Base-by-base conservation (phyloP, 2,329 filamentous ascomycete genomes). In the Rhexocercosporidium sp. region DNA sequence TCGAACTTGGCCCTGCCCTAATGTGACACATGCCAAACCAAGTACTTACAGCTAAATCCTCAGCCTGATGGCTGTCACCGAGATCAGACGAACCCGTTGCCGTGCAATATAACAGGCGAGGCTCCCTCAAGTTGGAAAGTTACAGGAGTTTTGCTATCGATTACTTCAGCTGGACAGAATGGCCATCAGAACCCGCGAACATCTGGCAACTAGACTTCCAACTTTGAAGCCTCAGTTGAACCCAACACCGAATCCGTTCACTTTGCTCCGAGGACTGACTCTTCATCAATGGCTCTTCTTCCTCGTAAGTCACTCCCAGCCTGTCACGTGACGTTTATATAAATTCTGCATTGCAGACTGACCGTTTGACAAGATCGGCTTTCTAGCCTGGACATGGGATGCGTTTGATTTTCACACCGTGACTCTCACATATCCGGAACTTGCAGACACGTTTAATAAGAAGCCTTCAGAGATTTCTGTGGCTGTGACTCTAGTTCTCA, bases 321-420 rank as follows among this genome's bases (percentile, higher is more conserved):
- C 27, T 25, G 3, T 11, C n/a, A 20, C 4, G 3, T 5, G 18
- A 29, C 18, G 14, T n/a, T 3, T 22, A 11, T 22, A 20, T 11
- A 2, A 3, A 14, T 3, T 44, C 12, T n/a, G 6, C 6, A 6
- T 6, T 44, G 16, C 3, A 14, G 1, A 22, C 46, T 62, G 12
- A 62, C n/a, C 1, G 18, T 34, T 39, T n/a, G 11, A 46, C 41
- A 62, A 61, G 59, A n/a, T 62, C 12, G 92, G 91, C 3, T 88
- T 94, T 75, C 79, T 85, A 39, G 89, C 91, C 18, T 95, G 92
- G 92, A 91, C 88, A 1, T 92, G 91, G 65, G 92, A 95, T 77
- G 92, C 92, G 3, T 95, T 94, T 77, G 92, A 94, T 78, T 95
- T 94, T 77, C 91, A 94, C 79, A 90, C 92, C 29, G 83, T 95